These are phyloP conservation scores for Tephrocybe rancida DNA, from an alignment of 768 basidiomycete species.

Conservation along the genomic window DNA sequence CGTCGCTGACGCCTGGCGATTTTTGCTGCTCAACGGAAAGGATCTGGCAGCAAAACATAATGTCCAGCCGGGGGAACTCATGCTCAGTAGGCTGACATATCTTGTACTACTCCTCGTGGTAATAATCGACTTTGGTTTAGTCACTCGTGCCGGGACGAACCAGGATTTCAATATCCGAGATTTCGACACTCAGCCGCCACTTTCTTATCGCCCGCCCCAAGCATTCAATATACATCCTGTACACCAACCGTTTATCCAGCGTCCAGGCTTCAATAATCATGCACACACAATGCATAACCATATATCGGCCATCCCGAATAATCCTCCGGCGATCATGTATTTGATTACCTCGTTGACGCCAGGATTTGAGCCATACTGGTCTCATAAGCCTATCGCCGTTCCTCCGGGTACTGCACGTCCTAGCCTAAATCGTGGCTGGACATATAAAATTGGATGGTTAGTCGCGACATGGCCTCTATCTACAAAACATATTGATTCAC, in stretches of 20 bases:
- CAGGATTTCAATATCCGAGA: constrained; percentile 43
- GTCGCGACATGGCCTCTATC: not conserved
- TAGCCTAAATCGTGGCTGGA: constrained; percentile 19
- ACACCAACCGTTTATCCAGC: constrained; percentile 13
- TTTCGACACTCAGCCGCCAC: constrained; percentile 21
- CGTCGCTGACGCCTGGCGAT: constrained; percentile 40
- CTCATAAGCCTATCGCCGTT: constrained; percentile 22
- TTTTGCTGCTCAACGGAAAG: constrained; percentile 33
- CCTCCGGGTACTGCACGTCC: constrained; percentile 9
- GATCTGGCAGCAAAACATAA: constrained; percentile 29
- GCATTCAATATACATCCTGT: constrained; percentile 16
- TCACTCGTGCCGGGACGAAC: constrained; percentile 41
- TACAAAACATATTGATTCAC: too few species aligned
- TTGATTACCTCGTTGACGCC: constrained; percentile 40
- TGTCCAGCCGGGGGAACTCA: constrained; percentile 42
- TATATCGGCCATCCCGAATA: constrained; percentile 22
- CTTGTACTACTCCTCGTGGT: not conserved
- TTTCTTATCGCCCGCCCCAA: constrained; percentile 8
- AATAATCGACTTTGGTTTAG: constrained; percentile 20
- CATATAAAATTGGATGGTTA: constrained; percentile 24
- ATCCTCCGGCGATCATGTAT: constrained; percentile 41
- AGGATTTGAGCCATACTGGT: constrained; percentile 39
- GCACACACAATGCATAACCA: not conserved
- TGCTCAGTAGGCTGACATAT: constrained; percentile 35
- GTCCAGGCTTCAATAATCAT: constrained; percentile 7